phyloP scores from a whole-genome alignment of 2,329 filamentous ascomycete species.

The Orbilia brochopaga region DNA sequence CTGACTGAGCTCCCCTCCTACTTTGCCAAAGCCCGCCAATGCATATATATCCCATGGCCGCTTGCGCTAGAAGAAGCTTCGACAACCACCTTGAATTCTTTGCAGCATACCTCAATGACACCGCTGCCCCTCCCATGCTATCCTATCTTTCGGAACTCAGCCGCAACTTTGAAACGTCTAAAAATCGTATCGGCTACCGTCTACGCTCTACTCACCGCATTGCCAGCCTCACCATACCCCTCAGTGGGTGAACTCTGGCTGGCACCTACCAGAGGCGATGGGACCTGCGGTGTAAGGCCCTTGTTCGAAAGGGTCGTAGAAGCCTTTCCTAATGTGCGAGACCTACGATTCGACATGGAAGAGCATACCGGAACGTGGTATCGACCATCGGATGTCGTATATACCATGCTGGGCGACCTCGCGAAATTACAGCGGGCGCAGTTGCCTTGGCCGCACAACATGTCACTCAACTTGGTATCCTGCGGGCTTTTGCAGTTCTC shows the following conservation, averaged over 20 bases:
- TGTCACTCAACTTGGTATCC: neutral
- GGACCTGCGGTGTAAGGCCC: no score
- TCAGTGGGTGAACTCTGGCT: no score
- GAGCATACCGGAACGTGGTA: neutral
- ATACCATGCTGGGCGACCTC: neutral
- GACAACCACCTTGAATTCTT: neutral
- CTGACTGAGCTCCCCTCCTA: neutral
- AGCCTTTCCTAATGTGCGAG: neutral
- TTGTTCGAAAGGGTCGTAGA: no score
- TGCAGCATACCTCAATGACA: neutral
- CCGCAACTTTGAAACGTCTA: neutral
- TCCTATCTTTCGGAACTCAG: neutral
- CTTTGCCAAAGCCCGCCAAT: neutral
- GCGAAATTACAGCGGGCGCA: neutral
- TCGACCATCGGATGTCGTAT: neutral
- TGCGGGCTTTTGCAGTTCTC: neutral
- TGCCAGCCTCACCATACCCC: no score
- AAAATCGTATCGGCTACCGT: neutral
- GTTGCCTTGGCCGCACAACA: neutral
- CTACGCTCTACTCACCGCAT: no score
- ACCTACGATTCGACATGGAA: neutral
- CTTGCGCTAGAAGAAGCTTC: slow-evolving; percentile 6
- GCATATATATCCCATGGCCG: neutral
- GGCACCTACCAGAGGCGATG: no score
- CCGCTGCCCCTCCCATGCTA: neutral